Conservation (phyloP, 352 stramenopile genomes). For the Pythium apleroticum region DNA sequence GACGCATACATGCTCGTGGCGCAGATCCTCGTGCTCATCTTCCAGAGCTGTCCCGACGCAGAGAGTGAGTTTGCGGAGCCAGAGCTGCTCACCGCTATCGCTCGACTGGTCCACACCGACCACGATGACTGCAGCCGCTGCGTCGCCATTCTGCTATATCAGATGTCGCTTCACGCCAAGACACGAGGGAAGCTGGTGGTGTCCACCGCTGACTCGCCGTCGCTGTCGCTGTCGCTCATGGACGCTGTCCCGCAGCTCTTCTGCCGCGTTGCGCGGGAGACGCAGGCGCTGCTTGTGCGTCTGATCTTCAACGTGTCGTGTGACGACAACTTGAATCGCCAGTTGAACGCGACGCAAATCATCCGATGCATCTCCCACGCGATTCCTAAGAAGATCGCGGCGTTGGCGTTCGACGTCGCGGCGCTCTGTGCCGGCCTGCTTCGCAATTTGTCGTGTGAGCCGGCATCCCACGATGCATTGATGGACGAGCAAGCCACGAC, state of each 20-base stretch:
- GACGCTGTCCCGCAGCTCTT: constrained; percentile 37
- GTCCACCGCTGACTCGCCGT: not conserved
- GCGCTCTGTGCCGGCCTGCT: constrained; percentile 38
- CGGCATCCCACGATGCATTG: constrained; percentile 37
- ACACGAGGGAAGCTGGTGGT: constrained; percentile 33
- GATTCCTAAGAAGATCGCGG: constrained; percentile 27
- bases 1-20: constrained; percentile 24
- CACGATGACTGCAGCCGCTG: constrained; percentile 37
- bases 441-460: constrained; percentile 51
- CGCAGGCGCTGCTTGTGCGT: constrained; percentile 46
- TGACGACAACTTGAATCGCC: constrained; percentile 33
- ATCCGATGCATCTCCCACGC: constrained; percentile 26
- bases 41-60: constrained; percentile 32
- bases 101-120: constrained; percentile 21
- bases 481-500: constrained; percentile 41
- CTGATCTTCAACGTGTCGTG: constrained; percentile 66
- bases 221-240: constrained; percentile 21
- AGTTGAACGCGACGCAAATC: constrained; percentile 24
- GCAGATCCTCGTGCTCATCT: constrained; percentile 35
- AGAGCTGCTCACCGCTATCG: constrained; percentile 25
- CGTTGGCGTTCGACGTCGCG: constrained; percentile 21
- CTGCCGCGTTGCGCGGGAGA: constrained; percentile 31
- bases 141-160: constrained; percentile 57
- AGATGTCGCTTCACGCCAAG: constrained; percentile 44
- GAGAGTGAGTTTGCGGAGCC: constrained; percentile 37